phyloP scores from a whole-genome alignment of 2,329 filamentous ascomycete genomes.

The Pleurostoma richardsiae region DNA sequence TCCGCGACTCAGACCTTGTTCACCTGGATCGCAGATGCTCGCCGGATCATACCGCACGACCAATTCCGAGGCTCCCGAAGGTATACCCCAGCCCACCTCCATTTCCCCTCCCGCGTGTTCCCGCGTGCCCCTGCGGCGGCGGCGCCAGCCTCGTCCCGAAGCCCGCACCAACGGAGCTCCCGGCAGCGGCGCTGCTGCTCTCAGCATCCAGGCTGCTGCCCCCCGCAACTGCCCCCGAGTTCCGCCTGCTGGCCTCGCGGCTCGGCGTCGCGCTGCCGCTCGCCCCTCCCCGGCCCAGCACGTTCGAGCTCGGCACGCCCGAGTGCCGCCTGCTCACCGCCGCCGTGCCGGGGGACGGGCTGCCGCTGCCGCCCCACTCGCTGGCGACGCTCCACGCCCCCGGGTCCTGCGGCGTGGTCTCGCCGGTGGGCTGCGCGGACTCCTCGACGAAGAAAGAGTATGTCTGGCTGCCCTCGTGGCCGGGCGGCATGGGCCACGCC shows the following conservation, averaged over 20 bases:
- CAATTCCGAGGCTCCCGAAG: not conserved
- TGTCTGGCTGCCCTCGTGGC: slow-evolving; percentile 12
- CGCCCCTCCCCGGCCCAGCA: slow-evolving; percentile 23
- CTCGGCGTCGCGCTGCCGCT: slow-evolving; percentile 40
- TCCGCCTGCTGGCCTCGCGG: not conserved
- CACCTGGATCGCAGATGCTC: no score
- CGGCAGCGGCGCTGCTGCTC: not conserved
- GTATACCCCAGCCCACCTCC: not conserved
- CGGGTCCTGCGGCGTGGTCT: slow-evolving; percentile 9
- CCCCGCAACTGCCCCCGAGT: not conserved
- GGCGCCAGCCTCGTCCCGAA: not conserved
- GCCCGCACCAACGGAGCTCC: not conserved
- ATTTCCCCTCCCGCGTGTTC: not conserved
- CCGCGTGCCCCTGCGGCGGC: not conserved
- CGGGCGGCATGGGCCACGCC: slow-evolving; percentile 21
- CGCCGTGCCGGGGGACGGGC: not conserved
- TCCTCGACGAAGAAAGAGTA: slow-evolving; percentile 19
- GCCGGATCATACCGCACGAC: not conserved
- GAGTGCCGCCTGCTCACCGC: not conserved
- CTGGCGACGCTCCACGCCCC: slow-evolving; percentile 21
- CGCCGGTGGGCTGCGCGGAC: slow-evolving; percentile 5
- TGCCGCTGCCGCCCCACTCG: slow-evolving; percentile 20
- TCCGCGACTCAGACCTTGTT: no score
- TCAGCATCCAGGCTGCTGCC: not conserved
- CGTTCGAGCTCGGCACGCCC: not conserved